phyloP scores from a whole-genome alignment of 768 basidiomycete genomes.

The Calocybe indica region DNA sequence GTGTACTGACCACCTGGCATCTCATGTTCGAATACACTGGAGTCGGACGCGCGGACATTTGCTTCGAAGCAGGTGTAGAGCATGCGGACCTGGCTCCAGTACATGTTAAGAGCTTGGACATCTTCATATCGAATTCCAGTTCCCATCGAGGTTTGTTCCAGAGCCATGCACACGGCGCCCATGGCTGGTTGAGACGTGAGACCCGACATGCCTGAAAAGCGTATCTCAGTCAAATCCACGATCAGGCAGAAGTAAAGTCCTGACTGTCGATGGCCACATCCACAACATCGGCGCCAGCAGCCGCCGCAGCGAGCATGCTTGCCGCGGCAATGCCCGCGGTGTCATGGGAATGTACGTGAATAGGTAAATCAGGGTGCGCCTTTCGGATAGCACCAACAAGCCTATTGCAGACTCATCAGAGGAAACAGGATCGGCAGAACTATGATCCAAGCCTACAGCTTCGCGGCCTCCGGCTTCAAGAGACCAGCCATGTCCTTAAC shows the following conservation, averaged over 20 bases:
- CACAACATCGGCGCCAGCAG: slow-evolving; percentile 96
- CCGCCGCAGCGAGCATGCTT: slow-evolving; percentile 94
- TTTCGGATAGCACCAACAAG: slow-evolving; percentile 92
- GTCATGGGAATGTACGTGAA: slow-evolving; percentile 99
- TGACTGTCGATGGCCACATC: slow-evolving; percentile 98
- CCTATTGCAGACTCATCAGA: slow-evolving; percentile 29
- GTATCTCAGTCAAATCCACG: slow-evolving; percentile 7
- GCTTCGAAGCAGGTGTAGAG: slow-evolving; percentile 98
- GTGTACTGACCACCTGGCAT: slow-evolving; percentile 99
- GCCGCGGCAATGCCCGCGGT: slow-evolving; percentile 97
- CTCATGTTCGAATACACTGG: slow-evolving; percentile 97
- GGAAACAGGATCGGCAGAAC: not conserved
- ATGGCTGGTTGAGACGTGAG: slow-evolving; percentile 98
- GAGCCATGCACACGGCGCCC: slow-evolving; percentile 92
- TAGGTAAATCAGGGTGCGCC: slow-evolving; percentile 95
- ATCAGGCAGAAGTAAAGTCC: slow-evolving; percentile 19
- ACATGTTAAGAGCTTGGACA: slow-evolving; percentile 94
- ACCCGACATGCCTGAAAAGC: slow-evolving; percentile 84
- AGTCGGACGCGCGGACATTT: slow-evolving; percentile 94
- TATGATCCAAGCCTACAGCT: slow-evolving; percentile 47
- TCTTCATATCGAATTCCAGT: slow-evolving; percentile 97
- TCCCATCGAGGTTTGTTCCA: slow-evolving; percentile 91
- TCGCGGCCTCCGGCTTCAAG: slow-evolving; percentile 92
- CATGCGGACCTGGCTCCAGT: slow-evolving; percentile 96
- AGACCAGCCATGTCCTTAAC: slow-evolving; percentile 99